Percentiles rank a stretch among this genome's conserved stretches.
These are phyloP conservation scores for Bauhinia variegata DNA, from an alignment of 306 rosid genomes.

Conservation along the genomic window DNA sequence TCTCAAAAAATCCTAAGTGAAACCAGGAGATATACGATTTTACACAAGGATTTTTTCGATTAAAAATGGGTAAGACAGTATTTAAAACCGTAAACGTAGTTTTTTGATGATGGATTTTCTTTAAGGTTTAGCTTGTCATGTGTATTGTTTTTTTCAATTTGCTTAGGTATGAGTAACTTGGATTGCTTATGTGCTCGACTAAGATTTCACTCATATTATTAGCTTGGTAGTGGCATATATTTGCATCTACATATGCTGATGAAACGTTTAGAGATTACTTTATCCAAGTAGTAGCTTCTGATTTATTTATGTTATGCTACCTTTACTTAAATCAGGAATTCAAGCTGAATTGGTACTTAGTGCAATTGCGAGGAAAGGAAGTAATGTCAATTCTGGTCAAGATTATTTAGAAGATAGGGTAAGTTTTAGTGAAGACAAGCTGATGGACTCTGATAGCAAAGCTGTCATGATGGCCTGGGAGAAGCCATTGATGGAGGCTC, in stretches of 20 bases:
- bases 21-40: no score
- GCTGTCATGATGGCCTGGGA: constrained; percentile 99
- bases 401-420: constrained; percentile 85
- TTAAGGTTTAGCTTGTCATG: neutral
- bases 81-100: no score
- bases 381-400: constrained; percentile 35
- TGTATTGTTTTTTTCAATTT: neutral
- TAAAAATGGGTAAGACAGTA: no score
- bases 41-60: no score
- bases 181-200: neutral
- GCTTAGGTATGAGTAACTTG: neutral
- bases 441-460: constrained; percentile 82
- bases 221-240: neutral
- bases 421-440: constrained; percentile 79
- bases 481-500: constrained; percentile 97
- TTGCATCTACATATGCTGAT: neutral
- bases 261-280: neutral
- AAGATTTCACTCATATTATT: neutral
- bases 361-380: constrained; percentile 73
- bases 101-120: no score
- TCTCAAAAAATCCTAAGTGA: no score
- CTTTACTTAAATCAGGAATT: constrained; percentile 56
- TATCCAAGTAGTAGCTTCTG: constrained; percentile 6
- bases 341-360: constrained; percentile 83
- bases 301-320: neutral